Percentiles rank a stretch among this genome's conserved stretches.
These are phyloP conservation scores for Xylaria venustula DNA, from an alignment of 495 filamentous ascomycete species.

Conservation along the genomic window DNA sequence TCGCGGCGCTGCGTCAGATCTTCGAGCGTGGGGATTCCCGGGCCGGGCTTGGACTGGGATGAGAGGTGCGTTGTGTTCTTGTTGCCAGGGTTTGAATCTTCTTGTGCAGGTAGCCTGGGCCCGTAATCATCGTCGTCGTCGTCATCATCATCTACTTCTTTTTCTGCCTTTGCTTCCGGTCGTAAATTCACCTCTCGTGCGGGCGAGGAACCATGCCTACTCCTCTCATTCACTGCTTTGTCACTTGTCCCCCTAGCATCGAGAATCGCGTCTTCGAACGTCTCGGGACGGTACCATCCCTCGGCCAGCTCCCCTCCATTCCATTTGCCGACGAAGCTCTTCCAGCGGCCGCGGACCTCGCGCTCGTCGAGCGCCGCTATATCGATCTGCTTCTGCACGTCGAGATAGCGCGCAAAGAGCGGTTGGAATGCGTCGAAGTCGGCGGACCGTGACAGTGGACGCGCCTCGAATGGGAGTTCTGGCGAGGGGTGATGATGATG, in stretches of 20 bases:
- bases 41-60: conserved; percentile 49
- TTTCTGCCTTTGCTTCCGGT: not conserved
- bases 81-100: not conserved
- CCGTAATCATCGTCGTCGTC: conserved; percentile 69
- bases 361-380: conserved; percentile 63
- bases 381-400: conserved; percentile 77
- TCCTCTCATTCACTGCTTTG: not conserved
- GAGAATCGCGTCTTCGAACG: conserved; percentile 51
- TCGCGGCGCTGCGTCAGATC: conserved; percentile 68
- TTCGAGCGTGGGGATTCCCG: conserved; percentile 69
- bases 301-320: conserved; percentile 89
- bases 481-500: too few relatives aligned
- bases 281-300: conserved; percentile 87
- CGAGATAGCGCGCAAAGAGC: conserved; percentile 83
- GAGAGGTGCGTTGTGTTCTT: not conserved
- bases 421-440: conserved; percentile 63
- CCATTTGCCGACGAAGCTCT: conserved; percentile 90
- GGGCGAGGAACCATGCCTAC: not conserved
- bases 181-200: not conserved
- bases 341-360: conserved; percentile 83
- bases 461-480: conserved; percentile 64
- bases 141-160: conserved; percentile 46
- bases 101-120: conserved; percentile 58
- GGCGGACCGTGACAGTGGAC: conserved; percentile 57
- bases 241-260: conserved; percentile 4